Percentiles rank a stretch among this genome's conserved stretches.
Conservation (phyloP, 2,329 filamentous ascomycete genomes). For the Massarina eburnea region DNA sequence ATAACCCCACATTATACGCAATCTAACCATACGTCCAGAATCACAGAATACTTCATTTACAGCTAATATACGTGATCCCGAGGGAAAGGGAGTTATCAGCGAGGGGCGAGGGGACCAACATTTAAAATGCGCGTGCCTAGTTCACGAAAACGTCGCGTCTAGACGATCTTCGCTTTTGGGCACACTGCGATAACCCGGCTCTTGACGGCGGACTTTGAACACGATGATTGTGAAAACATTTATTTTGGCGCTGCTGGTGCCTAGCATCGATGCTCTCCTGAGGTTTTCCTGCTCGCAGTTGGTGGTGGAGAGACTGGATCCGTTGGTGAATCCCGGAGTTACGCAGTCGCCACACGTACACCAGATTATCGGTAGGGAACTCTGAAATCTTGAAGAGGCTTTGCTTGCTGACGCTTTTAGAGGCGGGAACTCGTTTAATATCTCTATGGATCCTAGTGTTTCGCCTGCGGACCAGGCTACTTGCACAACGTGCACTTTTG, state of each 20-base stretch:
- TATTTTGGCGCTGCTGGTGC: conserved; percentile 15
- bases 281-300: conserved; percentile 27
- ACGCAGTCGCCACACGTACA: conserved; percentile 18
- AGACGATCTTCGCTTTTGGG: background rate
- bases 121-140: no score
- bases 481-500: conserved; percentile 24
- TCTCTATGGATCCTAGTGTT: conserved; percentile 20
- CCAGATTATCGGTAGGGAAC: conserved; percentile 15
- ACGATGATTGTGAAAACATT: conserved; percentile 1
- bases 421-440: conserved; percentile 23
- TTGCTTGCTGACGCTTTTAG: background rate
- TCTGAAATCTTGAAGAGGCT: background rate
- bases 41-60: background rate
- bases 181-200: background rate
- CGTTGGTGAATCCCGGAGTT: conserved; percentile 23
- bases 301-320: conserved; percentile 23
- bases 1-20: conserved; percentile 8
- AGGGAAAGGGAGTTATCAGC: no score
- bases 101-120: no score
- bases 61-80: no score
- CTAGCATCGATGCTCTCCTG: conserved; percentile 15
- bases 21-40: background rate
- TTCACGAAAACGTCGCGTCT: no score
- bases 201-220: no score
- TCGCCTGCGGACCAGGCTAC: conserved; percentile 16